Evolutionary conservation across 2,329 filamentous ascomycete genomes (phyloP), one percentile per base, ranked within the genome.

Genomic region (Blumeria graminis): DNA sequence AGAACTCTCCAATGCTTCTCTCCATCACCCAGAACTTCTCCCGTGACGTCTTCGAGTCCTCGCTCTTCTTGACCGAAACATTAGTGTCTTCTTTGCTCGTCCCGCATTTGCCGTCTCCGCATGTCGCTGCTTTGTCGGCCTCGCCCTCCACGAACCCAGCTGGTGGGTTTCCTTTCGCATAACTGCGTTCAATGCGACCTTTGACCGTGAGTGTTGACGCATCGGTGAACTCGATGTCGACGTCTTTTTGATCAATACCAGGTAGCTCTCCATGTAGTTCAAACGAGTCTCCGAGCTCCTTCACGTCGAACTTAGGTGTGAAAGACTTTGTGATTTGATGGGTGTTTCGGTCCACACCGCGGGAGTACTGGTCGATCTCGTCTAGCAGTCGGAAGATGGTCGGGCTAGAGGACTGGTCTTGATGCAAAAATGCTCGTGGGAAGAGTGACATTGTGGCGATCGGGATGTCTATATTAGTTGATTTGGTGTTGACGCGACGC

Each of bases 231-330:
- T 90, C 84, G 65, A 90, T 84, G 66, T 76, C 72, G 64, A 92
- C 72, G 64, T 88, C 73, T 63, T 85, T 79, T 70, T 86, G 84
- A 60, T 77, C 76, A 62, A 89, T 73, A 56, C 86, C 86, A 0
- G 85, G 81, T 6, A 90, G 77, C 69, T 90, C 85, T 63, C 85
- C 86, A 63, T 89, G 79, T 18, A 90, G 80, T 69, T 90, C 81
- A 66, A 87, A 90, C 60, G 72, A 67, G 6, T 78, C 69, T 59
- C 76, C 75, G 13, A 76, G 77, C 71, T 92, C 86, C 67, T 77
- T 81, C 59, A 89, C 74, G 64, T 90, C 85, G 65, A 90, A 90
- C 69, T 80, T 83, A 56, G 85, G 86, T 57, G 77, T 76, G 76
- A 87, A 89, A 64, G 76, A 71, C 51, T 63, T 65, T 41, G 61